Base-by-base conservation (phyloP, 1,284 basidiomycete genomes). In the Stereum hirsutum region DNA sequence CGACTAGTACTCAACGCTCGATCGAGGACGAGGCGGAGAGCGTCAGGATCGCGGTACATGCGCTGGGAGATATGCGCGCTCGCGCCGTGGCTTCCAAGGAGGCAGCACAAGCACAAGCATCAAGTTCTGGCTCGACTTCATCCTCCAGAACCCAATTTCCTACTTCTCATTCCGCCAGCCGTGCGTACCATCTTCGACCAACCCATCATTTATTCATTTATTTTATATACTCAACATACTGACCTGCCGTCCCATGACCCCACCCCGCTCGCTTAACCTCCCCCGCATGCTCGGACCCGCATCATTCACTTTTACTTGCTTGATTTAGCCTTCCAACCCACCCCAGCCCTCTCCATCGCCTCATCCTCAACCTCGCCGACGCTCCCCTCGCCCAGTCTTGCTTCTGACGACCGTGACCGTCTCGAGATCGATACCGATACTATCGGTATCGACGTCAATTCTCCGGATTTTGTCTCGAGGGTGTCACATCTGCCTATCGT, bases 1-100 rank as follows among this genome's bases (percentile, higher is more conserved):
- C n/a, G n/a, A n/a, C n/a, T n/a, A n/a, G n/a, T n/a, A n/a, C n/a
- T n/a, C 40, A 41, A 38, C 46, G 47, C 43, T 39, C 57, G 21
- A 57, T 62, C 51, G 62, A 64, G 41, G 62, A 67, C 52, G 61
- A 69, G 52, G 71, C 72, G 50, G 74, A 75, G 57, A 68, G 66
- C 54, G 80, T 81, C 5, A 70, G 75, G 43, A 84, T 84, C 56
- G 82, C 81, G 15, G 75, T 81, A 15, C 65, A 70, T 41, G 81
- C 79, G 8, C 68, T 86, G 25, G 81, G 72, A 23, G 78, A 80
- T 54, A 84, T 86, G 82, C 67, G 80, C 45, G 76, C 70, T 49
- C 63, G 70, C 48, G 55, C 54, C 6, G 41, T 33, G 12, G 41
- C 32, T n/a, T 30, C 28, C 10, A 8, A 30, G 10, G 33, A 4